Conservation (phyloP, 441 rosid genomes). For the Corymbia citriodora region DNA sequence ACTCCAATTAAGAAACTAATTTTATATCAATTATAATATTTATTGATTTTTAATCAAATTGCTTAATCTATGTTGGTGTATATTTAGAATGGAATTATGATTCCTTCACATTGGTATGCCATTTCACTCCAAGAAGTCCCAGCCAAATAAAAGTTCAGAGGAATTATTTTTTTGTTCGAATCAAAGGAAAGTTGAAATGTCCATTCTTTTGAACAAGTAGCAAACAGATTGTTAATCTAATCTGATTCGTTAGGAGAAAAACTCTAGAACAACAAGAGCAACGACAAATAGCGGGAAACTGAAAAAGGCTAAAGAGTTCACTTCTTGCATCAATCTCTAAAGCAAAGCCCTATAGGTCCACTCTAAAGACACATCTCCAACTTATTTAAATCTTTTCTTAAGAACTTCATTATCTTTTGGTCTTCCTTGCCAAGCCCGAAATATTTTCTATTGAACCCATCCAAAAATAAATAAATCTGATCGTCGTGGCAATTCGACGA, state of each 20-base stretch:
- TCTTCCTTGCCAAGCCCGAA: neutral
- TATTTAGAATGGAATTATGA: neutral
- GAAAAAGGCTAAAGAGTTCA: neutral
- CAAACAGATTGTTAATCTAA: neutral
- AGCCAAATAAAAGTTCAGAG: neutral
- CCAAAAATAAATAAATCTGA: conserved; percentile 10
- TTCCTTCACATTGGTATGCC: neutral
- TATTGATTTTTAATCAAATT: neutral
- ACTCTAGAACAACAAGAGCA: neutral
- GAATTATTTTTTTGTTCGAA: too few species aligned
- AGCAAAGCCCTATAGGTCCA: neutral
- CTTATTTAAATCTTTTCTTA: neutral
- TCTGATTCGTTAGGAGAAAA: accelerated
- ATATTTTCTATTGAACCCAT: conserved; percentile 13
- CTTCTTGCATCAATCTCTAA: neutral
- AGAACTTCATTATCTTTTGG: neutral
- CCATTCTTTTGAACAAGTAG: neutral
- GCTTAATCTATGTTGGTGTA: neutral
- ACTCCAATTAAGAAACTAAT: neutral
- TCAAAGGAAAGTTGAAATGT: neutral
- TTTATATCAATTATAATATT: neutral
- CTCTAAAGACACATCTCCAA: neutral
- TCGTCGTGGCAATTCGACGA: conserved; percentile 16
- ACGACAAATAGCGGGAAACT: neutral
- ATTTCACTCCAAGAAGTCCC: neutral